phyloP scores from a whole-genome alignment of 768 basidiomycete genomes.

The Russula earlei region DNA sequence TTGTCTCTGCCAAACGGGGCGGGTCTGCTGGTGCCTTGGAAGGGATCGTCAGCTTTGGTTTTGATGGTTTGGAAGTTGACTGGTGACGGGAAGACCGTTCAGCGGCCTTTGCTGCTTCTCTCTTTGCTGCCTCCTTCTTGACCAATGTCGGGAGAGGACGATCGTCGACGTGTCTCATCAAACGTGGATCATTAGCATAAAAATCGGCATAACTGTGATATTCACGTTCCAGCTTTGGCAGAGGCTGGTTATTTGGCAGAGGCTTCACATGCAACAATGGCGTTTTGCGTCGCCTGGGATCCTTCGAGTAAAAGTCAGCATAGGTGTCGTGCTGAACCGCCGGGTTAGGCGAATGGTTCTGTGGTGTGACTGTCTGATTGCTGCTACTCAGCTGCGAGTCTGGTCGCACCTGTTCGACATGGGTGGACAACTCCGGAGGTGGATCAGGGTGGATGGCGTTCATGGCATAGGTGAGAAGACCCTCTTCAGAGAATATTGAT shows the following conservation, averaged over 20 bases:
- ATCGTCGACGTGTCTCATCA: slow-evolving; percentile 11
- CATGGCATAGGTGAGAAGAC: slow-evolving; percentile 16
- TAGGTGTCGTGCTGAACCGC: slow-evolving; percentile 9
- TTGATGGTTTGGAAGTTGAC: slow-evolving; percentile 7
- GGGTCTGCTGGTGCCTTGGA: slow-evolving; percentile 8
- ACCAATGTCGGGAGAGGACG: slow-evolving; percentile 10
- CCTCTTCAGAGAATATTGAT: slow-evolving; percentile 10
- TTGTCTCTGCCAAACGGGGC: neutral
- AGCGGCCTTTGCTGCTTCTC: neutral
- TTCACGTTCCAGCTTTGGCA: slow-evolving; percentile 11
- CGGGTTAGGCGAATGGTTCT: neutral
- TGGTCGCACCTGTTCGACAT: neutral
- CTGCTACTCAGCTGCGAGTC: slow-evolving; percentile 7
- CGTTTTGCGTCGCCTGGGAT: slow-evolving; percentile 9
- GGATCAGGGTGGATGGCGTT: slow-evolving; percentile 5
- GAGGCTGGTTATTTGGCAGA: slow-evolving; percentile 8
- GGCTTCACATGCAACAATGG: slow-evolving; percentile 8
- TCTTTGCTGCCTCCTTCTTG: slow-evolving; percentile 5
- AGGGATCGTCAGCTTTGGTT: slow-evolving; percentile 1
- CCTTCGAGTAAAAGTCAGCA: slow-evolving; percentile 15
- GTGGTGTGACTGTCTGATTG: slow-evolving; percentile 10
- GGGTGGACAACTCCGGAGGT: neutral
- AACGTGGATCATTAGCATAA: slow-evolving; percentile 11
- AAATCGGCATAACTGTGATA: slow-evolving; percentile 16
- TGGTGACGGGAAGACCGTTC: slow-evolving; percentile 3